Evolutionary conservation across 176 grass and related monocot genomes (phyloP).

Genomic region (Alopecurus myosuroides): DNA sequence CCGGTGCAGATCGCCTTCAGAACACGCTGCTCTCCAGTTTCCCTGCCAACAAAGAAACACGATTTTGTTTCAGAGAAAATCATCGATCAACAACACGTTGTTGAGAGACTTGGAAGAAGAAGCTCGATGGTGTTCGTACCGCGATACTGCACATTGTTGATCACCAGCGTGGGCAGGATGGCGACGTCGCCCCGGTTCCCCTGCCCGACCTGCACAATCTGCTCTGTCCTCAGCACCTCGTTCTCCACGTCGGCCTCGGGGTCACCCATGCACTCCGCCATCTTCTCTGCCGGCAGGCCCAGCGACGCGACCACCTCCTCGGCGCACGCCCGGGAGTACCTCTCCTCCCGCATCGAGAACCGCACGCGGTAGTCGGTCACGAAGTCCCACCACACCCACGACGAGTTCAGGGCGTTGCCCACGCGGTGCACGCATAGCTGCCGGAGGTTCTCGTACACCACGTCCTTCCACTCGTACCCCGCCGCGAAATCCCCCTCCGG

Average conservation of each 20-base stretch:
- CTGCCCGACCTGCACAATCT: constrained; percentile 72
- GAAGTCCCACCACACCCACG: constrained; percentile 96
- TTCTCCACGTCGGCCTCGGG: constrained; percentile 69
- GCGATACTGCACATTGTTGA: constrained; percentile 92
- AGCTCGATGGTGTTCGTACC: constrained; percentile 18
- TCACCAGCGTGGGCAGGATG: constrained; percentile 80
- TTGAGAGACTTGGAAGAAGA: neutral
- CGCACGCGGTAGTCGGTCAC: constrained; percentile 74
- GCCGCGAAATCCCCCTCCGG: constrained; percentile 70
- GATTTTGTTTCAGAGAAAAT: neutral
- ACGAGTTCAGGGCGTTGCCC: constrained; percentile 31
- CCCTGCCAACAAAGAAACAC: constrained; percentile 23
- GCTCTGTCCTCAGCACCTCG: constrained; percentile 70
- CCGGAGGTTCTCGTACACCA: constrained; percentile 78
- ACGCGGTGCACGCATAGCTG: constrained; percentile 95
- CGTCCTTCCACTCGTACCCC: constrained; percentile 69
- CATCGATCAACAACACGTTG: no score
- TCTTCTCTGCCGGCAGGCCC: constrained; percentile 53
- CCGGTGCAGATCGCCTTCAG: constrained; percentile 89
- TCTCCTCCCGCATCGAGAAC: constrained; percentile 68
- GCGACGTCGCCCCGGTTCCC: constrained; percentile 74
- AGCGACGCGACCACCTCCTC: constrained; percentile 60
- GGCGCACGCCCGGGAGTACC: constrained; percentile 53
- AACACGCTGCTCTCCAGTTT: constrained; percentile 63
- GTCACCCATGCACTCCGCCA: constrained; percentile 79